phyloP scores from a whole-genome alignment of 768 basidiomycete genomes.

The Mrakia gelida region DNA sequence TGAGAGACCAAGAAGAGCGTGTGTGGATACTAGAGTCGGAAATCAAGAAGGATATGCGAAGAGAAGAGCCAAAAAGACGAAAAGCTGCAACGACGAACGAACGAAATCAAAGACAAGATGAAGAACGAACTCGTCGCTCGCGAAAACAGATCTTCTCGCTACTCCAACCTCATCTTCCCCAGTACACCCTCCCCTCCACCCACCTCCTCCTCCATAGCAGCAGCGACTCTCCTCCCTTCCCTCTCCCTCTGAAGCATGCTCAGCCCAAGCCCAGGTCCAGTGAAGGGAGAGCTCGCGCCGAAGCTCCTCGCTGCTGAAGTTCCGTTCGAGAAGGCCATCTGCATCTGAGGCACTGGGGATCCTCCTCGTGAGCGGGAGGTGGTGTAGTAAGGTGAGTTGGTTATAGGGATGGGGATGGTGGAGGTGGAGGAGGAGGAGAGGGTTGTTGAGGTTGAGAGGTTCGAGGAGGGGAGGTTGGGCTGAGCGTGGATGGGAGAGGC shows the following conservation, averaged over 20 bases:
- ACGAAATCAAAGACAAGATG: too few species aligned
- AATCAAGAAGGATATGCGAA: too few species aligned
- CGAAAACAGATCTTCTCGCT: background rate
- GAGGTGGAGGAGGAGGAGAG: background rate
- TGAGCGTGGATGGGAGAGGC: background rate
- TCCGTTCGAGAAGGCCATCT: background rate
- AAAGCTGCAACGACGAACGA: too few species aligned
- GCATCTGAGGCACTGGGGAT: background rate
- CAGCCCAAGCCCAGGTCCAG: background rate
- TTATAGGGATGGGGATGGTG: background rate
- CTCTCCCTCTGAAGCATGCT: background rate
- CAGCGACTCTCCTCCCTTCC: constrained; percentile 1
- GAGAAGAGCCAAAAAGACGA: too few species aligned
- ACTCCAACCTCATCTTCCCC: constrained; percentile 11
- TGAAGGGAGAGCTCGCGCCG: background rate
- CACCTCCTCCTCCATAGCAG: background rate
- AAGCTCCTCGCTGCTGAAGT: background rate
- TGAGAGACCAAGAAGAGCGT: too few species aligned
- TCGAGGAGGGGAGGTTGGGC: background rate
- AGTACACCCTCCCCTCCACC: background rate
- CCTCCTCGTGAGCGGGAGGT: background rate
- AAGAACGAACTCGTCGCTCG: background rate
- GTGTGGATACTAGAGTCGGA: too few species aligned
- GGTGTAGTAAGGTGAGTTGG: background rate
- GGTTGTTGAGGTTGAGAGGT: background rate